Evolutionary conservation across 192 early-diverging fungal genomes (phyloP), one percentile per base, ranked within the genome.

Genomic region (Borealophlyctis nickersoniae): DNA sequence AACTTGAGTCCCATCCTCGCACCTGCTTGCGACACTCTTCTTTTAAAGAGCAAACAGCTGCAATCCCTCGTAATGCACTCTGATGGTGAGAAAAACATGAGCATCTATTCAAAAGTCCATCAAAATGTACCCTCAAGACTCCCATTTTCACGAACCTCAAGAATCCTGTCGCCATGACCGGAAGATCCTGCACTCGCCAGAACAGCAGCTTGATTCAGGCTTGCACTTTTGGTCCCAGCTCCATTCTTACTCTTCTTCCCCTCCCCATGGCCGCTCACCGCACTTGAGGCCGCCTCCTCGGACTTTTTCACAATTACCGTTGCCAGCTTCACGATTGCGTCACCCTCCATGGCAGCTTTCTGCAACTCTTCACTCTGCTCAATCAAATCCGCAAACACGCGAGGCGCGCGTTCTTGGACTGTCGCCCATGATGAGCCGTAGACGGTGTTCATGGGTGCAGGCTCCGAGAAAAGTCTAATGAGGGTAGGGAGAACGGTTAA

Each of bases 21-120:
- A 80, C 79, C 63, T 85, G 81, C 59, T 83, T 87, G 31, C 90
- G 79, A 56, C 83, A 87, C 31, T 89, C 86, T 67, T 92, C 90
- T 36, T 76, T 82, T 14, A 86, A 69, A 13, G 86, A 84, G 49
- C 85, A 85, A 7, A 91, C 78, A 16, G 90, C 81, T 4, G 87
- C 87, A 36, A 93, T 54, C 16, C 88, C 89, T 30, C 86, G 66
- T 5, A 93, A 67, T 3, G 77, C 74, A 70, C 88, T 89, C 85
- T 92, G n/a, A n/a, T n/a, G n/a, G n/a, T n/a, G n/a, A n/a, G n/a
- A n/a, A n/a, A n/a, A n/a, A n/a, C n/a, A n/a, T n/a, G n/a, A n/a
- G n/a, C n/a, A n/a, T n/a, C n/a, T n/a, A n/a, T n/a, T n/a, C n/a
- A n/a, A n/a, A n/a, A n/a, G n/a, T n/a, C n/a, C n/a, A n/a, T n/a